Evolutionary conservation across 2,329 filamentous ascomycete genomes (phyloP).

Genomic region (Apiospora pterosperma): DNA sequence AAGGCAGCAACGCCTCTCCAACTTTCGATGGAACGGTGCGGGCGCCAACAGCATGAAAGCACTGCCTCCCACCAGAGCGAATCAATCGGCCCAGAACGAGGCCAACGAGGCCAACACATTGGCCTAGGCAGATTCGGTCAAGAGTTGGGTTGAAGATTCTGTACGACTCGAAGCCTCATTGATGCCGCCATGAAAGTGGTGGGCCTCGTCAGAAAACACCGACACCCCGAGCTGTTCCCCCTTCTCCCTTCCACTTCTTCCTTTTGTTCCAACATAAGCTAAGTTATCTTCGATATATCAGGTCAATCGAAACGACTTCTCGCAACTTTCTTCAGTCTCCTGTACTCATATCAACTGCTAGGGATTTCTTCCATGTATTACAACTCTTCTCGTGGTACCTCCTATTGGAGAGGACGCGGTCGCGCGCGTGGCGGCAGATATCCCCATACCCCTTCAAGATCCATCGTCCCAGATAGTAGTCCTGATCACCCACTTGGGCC

Average conservation of each 20-base stretch:
- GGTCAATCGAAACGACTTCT: background rate
- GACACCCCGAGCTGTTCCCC: background rate
- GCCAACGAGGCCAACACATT: background rate
- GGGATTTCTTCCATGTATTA: background rate
- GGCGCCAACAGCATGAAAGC: background rate
- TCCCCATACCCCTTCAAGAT: background rate
- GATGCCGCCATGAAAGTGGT: background rate
- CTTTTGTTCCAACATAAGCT: background rate
- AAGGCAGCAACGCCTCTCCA: background rate
- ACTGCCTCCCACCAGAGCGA: background rate
- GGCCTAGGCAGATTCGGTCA: background rate
- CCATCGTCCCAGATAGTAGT: background rate
- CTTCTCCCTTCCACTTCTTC: background rate
- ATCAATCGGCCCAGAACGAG: background rate
- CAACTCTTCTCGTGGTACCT: background rate
- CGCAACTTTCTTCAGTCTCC: background rate
- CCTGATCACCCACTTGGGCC: constrained; percentile 8
- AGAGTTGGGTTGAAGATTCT: background rate
- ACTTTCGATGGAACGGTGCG: background rate
- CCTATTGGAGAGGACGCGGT: background rate
- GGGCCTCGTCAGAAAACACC: background rate
- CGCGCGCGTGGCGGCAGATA: background rate
- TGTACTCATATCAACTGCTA: background rate
- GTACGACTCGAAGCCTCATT: background rate
- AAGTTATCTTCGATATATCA: background rate